Conservation (phyloP, 768 basidiomycete genomes). For the Auricularia sp. region DNA sequence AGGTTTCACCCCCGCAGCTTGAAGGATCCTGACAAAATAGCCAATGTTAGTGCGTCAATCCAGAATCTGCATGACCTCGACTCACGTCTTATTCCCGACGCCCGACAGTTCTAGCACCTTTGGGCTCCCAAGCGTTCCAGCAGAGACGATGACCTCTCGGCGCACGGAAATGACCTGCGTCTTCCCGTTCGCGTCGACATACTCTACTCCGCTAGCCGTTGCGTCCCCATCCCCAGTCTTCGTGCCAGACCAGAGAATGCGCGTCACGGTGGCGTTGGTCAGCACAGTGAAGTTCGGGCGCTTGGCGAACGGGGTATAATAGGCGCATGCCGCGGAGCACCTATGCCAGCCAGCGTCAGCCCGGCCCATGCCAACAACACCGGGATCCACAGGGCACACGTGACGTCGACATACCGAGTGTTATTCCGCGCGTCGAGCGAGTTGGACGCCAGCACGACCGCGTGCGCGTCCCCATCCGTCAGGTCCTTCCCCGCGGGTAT, state of each 20-base stretch:
- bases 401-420: background rate
- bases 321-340: background rate
- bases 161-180: constrained; percentile 24
- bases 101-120: constrained; percentile 29
- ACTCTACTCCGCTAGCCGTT: constrained; percentile 2
- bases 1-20: constrained; percentile 1
- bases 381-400: background rate
- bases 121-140: constrained; percentile 14
- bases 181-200: constrained; percentile 10
- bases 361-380: background rate
- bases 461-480: constrained; percentile 7
- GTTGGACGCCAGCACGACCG: background rate
- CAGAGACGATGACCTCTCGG: constrained; percentile 25
- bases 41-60: background rate
- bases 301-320: constrained; percentile 1
- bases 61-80: background rate
- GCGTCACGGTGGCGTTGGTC: constrained; percentile 5
- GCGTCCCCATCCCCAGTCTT: background rate
- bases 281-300: constrained; percentile 5
- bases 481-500: constrained; percentile 3
- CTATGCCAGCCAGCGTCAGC: background rate
- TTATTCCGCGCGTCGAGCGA: background rate
- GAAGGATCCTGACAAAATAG: background rate
- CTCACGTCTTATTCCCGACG: constrained; percentile 22
- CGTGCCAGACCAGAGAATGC: constrained; percentile 3